Evolutionary conservation across 2,329 filamentous ascomycete genomes (phyloP).

Genomic region (Scedosporium aurantiacum): DNA sequence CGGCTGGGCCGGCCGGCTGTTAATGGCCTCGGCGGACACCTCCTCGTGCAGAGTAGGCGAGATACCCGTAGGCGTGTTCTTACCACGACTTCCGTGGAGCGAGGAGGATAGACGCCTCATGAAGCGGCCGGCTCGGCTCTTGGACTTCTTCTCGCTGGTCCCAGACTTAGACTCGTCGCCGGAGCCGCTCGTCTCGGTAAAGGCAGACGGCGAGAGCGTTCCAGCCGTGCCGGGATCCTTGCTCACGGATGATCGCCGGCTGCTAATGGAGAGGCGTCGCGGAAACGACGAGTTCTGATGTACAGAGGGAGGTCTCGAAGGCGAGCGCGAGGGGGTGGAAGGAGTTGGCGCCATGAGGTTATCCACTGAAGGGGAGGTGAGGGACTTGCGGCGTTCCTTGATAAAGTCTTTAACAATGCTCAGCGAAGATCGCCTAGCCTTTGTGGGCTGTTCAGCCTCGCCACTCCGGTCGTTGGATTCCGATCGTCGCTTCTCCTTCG

Average conservation of each 20-base stretch:
- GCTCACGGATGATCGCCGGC: slow-evolving; percentile 40
- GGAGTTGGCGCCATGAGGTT: slow-evolving; percentile 13
- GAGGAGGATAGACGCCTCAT: slow-evolving; percentile 49
- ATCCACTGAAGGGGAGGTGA: slow-evolving; percentile 38
- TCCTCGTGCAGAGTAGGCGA: slow-evolving; percentile 43
- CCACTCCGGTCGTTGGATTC: slow-evolving; percentile 23
- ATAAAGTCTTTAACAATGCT: slow-evolving; percentile 50
- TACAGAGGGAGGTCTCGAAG: slow-evolving; percentile 35
- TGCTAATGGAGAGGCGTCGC: slow-evolving; percentile 56
- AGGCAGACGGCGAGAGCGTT: slow-evolving; percentile 27
- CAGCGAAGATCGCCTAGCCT: slow-evolving; percentile 45
- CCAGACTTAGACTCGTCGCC: slow-evolving; percentile 34
- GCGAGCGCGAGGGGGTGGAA: slow-evolving; percentile 26
- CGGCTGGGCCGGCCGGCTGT: slow-evolving; percentile 10
- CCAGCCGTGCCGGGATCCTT: slow-evolving; percentile 23
- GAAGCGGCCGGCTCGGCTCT: slow-evolving; percentile 43
- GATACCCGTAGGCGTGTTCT: slow-evolving; percentile 30
- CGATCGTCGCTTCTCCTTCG: slow-evolving; percentile 27
- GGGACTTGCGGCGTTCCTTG: slow-evolving; percentile 44
- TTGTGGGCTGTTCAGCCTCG: slow-evolving; percentile 19
- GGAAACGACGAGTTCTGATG: slow-evolving; percentile 40
- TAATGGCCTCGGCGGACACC: slow-evolving; percentile 24
- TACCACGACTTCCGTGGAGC: slow-evolving; percentile 30
- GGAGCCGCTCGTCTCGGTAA: slow-evolving; percentile 33
- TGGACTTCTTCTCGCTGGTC: slow-evolving; percentile 30